Conservation (phyloP, 1,284 basidiomycete genomes). For the Termitomyces sp. region DNA sequence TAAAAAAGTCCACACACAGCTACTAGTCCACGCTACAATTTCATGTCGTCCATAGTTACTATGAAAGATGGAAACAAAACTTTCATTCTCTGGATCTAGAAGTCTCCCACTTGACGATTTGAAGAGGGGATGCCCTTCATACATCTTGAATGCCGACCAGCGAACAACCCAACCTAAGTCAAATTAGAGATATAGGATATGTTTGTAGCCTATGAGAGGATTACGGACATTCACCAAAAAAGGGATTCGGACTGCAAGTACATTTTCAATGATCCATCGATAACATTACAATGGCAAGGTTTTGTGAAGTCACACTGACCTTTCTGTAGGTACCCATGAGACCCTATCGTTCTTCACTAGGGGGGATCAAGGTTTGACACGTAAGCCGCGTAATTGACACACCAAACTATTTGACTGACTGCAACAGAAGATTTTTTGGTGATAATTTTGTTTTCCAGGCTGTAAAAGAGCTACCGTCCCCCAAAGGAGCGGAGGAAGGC, state of each 20-base stretch:
- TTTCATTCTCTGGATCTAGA: background rate
- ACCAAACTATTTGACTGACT: background rate
- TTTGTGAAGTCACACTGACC: background rate
- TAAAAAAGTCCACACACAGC: background rate
- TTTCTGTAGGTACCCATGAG: background rate
- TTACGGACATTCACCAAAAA: background rate
- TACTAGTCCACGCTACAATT: too few species aligned
- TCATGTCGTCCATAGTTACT: background rate
- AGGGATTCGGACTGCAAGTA: background rate
- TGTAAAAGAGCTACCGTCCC: background rate
- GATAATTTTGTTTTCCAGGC: background rate
- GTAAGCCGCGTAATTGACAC: background rate
- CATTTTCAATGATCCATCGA: background rate
- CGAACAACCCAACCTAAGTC: background rate
- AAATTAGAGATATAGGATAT: background rate
- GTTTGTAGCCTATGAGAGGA: background rate
- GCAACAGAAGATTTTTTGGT: background rate
- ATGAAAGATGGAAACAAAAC: background rate
- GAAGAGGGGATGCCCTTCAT: background rate
- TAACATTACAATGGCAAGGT: background rate
- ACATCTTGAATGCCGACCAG: background rate
- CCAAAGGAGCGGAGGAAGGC: background rate
- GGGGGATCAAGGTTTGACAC: background rate
- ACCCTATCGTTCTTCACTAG: background rate
- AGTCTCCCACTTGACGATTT: background rate